Conservation (phyloP, 768 basidiomycete genomes). For the Melanogaster broomeanus region DNA sequence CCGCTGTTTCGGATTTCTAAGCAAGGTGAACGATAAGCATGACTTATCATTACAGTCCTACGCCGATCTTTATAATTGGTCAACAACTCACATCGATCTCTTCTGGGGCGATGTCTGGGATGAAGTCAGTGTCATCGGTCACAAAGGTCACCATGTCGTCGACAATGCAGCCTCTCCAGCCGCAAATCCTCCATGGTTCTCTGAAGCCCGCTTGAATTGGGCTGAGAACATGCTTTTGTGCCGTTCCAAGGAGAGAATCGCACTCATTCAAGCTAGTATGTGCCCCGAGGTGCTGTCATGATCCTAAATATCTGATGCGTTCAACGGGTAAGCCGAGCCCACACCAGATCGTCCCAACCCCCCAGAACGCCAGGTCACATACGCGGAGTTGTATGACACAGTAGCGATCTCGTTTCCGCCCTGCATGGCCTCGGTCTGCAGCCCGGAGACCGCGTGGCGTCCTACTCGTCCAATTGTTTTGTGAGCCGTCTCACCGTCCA, state of each 20-base stretch:
- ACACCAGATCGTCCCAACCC: slow-evolving; percentile 48
- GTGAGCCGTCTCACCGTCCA: slow-evolving; percentile 43
- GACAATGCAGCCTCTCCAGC: slow-evolving; percentile 54
- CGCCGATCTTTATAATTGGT: slow-evolving; percentile 69
- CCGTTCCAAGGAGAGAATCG: slow-evolving; percentile 57
- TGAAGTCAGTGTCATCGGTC: slow-evolving; percentile 56
- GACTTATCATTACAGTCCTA: slow-evolving; percentile 52
- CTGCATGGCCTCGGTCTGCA: slow-evolving; percentile 52
- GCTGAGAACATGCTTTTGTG: slow-evolving; percentile 77
- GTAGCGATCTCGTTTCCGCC: slow-evolving; percentile 61
- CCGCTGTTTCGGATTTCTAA: slow-evolving; percentile 50
- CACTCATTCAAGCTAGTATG: slow-evolving; percentile 71
- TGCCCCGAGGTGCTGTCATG: slow-evolving; percentile 19
- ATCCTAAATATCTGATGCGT: slow-evolving; percentile 10
- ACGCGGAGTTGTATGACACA: slow-evolving; percentile 56
- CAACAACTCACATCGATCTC: slow-evolving; percentile 52
- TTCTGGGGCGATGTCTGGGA: slow-evolving; percentile 85
- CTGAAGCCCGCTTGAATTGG: slow-evolving; percentile 68
- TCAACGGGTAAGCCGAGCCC: slow-evolving; percentile 53
- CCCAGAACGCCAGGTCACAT: slow-evolving; percentile 47
- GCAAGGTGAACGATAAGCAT: slow-evolving; percentile 49
- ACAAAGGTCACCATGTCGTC: slow-evolving; percentile 62
- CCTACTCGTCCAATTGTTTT: slow-evolving; percentile 79
- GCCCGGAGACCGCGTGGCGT: slow-evolving; percentile 72
- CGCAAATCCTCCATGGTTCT: slow-evolving; percentile 73